Conservation (phyloP, 352 stramenopile genomes). For the Thalassiosira mediterranea region DNA sequence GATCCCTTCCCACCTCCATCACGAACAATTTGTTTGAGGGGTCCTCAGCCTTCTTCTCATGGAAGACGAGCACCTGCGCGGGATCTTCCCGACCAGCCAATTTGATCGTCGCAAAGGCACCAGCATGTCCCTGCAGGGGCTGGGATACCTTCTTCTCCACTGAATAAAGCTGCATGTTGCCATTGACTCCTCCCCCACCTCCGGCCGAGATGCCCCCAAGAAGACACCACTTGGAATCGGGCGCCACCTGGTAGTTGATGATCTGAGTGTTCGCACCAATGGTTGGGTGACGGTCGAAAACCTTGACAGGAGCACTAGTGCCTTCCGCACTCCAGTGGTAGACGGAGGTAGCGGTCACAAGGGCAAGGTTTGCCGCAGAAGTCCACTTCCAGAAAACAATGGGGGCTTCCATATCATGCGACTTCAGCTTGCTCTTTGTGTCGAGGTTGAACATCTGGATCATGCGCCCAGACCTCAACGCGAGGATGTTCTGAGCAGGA, state of each 20-base stretch:
- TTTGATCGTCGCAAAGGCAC: constrained; percentile 96
- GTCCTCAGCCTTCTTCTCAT: constrained; percentile 89
- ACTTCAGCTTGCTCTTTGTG: constrained; percentile 98
- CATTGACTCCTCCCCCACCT: constrained; percentile 90
- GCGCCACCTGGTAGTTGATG: constrained; percentile 98
- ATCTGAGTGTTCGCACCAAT: constrained; percentile 95
- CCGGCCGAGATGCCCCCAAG: constrained; percentile 96
- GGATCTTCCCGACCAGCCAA: constrained; percentile 90
- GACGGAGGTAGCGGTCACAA: constrained; percentile 95
- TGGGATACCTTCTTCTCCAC: constrained; percentile 99
- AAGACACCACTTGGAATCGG: constrained; percentile 98
- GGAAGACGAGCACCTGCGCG: constrained; percentile 88
- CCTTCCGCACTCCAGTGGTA: constrained; percentile 98
- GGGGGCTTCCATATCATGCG: constrained; percentile 82
- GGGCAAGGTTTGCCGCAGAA: constrained; percentile 93
- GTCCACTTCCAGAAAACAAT: constrained; percentile 99
- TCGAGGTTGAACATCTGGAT: constrained; percentile 99
- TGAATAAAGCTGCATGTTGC: constrained; percentile 98
- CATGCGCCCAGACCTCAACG: constrained; percentile 85
- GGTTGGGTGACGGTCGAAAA: constrained; percentile 97
- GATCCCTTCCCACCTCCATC: constrained; percentile 98
- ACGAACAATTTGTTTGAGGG: constrained; percentile 90
- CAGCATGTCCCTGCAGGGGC: constrained; percentile 95
- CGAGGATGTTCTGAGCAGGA: constrained; percentile 91
- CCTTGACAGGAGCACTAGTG: constrained; percentile 89